Evolutionary conservation across 2,329 filamentous ascomycete genomes (phyloP), one percentile per base, ranked within the genome.

Genomic region (Fusarium longipes): DNA sequence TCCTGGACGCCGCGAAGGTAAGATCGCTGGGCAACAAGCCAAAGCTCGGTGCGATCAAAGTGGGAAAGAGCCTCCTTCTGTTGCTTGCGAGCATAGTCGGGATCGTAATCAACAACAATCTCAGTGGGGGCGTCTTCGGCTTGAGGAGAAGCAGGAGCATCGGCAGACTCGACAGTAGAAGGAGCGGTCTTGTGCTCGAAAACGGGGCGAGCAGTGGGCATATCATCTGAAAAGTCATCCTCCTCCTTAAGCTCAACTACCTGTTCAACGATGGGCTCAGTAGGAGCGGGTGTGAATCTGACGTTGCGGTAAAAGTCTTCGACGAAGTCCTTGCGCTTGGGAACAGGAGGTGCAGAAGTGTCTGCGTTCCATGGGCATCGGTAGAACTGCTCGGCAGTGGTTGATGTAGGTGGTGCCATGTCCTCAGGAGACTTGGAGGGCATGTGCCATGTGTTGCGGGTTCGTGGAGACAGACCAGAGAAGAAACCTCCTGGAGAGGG

Each of bases 401-500:
- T 93, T 2, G 95, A 97, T 1, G 93, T 95, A 2, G 93, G 93
- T 1, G 88, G 88, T 5, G 81, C 79, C 65, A 83, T 75, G 18
- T 84, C 85, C 9, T 87, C 84, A 14, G 85, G 84, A 20, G 84
- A 83, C 69, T 78, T 81, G 27, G 81, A 80, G 12, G 85, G 83
- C 61, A 90, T 81, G 73, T 93, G 89, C 95, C 95, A 98, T 14
- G 94, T 96, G 73, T 90, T 89, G 51, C 93, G 88, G 35, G 90
- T 89, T 52, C 88, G 86, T 5, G 90, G 87, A 35, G 91, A 92
- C 27, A 97, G 85, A 0, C 91, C 93, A 3, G 92, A 92, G 79
- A 97, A 97, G 83, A 97, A 97, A 1, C 91, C 93, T 25, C 93
- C 91, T 0, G 95, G 95, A 1, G 95, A 97, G 8, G 94, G 95